Evolutionary conservation across 1,284 basidiomycete genomes (phyloP), one percentile per base, ranked within the genome.

Genomic region (Sphagnurus paluster): DNA sequence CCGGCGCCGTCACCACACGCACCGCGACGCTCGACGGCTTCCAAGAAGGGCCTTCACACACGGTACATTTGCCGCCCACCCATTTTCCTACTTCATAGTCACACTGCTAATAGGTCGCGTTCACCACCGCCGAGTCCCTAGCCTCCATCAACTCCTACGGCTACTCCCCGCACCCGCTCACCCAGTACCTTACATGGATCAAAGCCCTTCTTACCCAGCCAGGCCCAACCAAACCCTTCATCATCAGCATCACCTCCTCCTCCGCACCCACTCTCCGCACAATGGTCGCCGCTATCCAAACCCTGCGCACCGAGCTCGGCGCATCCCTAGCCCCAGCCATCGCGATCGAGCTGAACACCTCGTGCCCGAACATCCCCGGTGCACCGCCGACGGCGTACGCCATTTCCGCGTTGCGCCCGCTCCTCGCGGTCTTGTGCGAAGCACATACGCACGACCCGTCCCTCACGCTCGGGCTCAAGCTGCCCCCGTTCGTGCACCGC

Each of bases 81-180:
- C 19, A 14, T 16, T 40, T 28, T 5, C 17, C 8, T 24, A 24
- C 16, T 17, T 4, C 13, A 41, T 32, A 21, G 23, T 42, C 28
- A 49, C 48, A 30, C 42, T 50, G 4, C 35, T 46, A 46, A 32
- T 23, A 88, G 84, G 83, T 85, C 29, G 77, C 75, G 11, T 85
- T 87, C 54, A 55, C 75, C 21, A 66, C 69, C 13, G 61, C 70
- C 2, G 57, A 72, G 17, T 75, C 84, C n/a, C n/a, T n/a, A n/a
- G n/a, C n/a, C 13, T 81, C 87, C 8, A 58, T 90, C 48, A 91
- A 92, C 60, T 85, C 84, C 1, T 91, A 87, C 60, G 88, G 87
- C 19, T 92, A 90, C 65, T 90, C 86, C 7, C 90, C 89, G 0
- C 71, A 84, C 57, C 79, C 85, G 3, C 71, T 92, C 23, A 59